Evolutionary conservation across 768 basidiomycete genomes (phyloP).

Genomic region (Mycena kentingensis): DNA sequence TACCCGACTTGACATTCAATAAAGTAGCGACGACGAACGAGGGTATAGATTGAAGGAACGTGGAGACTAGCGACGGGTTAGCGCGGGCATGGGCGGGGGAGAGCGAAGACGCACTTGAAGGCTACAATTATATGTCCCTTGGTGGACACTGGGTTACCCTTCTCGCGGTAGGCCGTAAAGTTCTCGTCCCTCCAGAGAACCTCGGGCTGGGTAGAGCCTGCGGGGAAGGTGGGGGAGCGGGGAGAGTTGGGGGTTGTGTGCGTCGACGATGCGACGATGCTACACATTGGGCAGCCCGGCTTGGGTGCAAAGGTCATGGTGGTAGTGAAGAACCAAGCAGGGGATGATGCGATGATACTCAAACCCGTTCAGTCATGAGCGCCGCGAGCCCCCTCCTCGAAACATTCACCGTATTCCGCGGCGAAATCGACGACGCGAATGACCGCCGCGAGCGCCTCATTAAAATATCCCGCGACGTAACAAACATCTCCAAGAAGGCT

Average conservation of each 20-base stretch:
- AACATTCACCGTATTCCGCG: conserved; percentile 64
- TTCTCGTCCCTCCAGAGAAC: conserved; percentile 77
- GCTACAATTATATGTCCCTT: conserved; percentile 71
- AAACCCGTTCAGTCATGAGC: conserved; percentile 16
- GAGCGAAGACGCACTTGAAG: conserved; percentile 63
- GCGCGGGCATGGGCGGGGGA: background rate
- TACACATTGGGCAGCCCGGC: conserved; percentile 75
- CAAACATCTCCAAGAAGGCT: conserved; percentile 87
- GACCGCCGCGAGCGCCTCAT: conserved; percentile 90
- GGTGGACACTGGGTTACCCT: conserved; percentile 68
- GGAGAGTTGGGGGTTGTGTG: conserved; percentile 47
- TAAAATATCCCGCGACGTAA: conserved; percentile 85
- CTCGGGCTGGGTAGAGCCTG: conserved; percentile 53
- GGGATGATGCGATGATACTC: background rate
- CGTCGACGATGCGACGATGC: conserved; percentile 62
- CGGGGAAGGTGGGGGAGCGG: conserved; percentile 47
- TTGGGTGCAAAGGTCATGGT: conserved; percentile 60
- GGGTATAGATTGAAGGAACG: conserved; percentile 74
- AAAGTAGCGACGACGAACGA: conserved; percentile 47
- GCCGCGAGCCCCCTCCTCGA: conserved; percentile 48
- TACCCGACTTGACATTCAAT: conserved; percentile 4
- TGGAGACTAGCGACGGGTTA: conserved; percentile 53
- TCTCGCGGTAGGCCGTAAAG: conserved; percentile 75
- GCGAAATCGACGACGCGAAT: conserved; percentile 78
- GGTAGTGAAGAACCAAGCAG: conserved; percentile 1